These are phyloP conservation scores for Paramecium sexaurelia DNA, from an alignment of 73 alveolate genomes.

Conservation along the genomic window DNA sequence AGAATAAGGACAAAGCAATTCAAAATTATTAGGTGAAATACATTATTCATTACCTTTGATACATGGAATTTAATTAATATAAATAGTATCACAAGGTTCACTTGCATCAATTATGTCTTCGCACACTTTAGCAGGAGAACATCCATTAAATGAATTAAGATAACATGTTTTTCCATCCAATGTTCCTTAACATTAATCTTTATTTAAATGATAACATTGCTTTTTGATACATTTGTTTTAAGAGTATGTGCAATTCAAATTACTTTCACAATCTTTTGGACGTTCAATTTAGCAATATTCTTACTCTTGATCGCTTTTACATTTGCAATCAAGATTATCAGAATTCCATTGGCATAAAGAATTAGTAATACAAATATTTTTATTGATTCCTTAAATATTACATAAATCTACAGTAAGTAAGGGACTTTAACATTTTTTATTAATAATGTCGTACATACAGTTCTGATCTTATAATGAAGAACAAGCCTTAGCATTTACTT, in stretches of 20 bases:
- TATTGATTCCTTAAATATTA: not conserved
- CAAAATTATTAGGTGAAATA: conserved; percentile 1
- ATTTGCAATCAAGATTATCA: not conserved
- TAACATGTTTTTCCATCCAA: not conserved
- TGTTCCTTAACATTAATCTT: not conserved
- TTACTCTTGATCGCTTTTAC: not conserved
- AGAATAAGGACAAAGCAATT: not conserved
- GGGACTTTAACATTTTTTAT: not conserved
- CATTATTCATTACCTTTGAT: not conserved
- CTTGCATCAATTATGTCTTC: not conserved
- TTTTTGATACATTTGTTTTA: not conserved
- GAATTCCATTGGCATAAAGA: not conserved
- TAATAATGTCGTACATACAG: not conserved
- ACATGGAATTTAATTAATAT: not conserved
- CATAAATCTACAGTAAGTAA: not conserved
- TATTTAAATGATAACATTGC: not conserved
- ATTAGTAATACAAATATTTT: not conserved
- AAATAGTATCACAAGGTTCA: not conserved
- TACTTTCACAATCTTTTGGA: not conserved
- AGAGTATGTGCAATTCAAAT: not conserved
- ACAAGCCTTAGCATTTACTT: not conserved
- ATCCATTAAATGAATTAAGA: not conserved
- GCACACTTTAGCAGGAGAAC: not conserved
- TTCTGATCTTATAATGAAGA: not conserved
- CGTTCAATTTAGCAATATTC: not conserved